Base-by-base conservation (phyloP, 177 flowering plant species). In the Tripterygium wilfordii region DNA sequence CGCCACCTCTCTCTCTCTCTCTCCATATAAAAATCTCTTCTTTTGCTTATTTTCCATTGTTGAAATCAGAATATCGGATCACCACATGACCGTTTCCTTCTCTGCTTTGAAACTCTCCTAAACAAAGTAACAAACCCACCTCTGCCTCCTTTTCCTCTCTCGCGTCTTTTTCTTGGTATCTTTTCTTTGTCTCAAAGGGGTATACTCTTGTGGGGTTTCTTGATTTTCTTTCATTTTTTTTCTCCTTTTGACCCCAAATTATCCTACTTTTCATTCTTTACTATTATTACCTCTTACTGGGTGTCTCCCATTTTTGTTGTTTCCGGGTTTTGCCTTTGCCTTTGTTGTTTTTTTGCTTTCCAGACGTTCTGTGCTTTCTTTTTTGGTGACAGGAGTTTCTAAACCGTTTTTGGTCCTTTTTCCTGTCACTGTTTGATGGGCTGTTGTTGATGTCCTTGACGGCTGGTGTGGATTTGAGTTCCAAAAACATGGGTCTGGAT, bases 401-500 rank as follows among this genome's bases (percentile, higher is more conserved):
- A n/a, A n/a, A 16, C 13, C 39, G 18, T 35, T 3, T 27, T 17
- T 10, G 18, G 40, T 20, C n/a, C n/a, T n/a, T n/a, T n/a, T n/a
- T n/a, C n/a, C n/a, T n/a, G n/a, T n/a, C n/a, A n/a, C n/a, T 18
- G 15, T n/a, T 56, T 31, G 51, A 57, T 51, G 53, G 44, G 33
- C 36, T 61, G 45, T 68, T n/a, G n/a, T n/a, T 75, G 60, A 71
- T 69, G 74, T 70, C 73, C 60, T 60, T 69, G 73, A 74, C 53
- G 42, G 46, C 67, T 64, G 68, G 67, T 42, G 58, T 51, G 41
- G 74, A 21, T 60, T 67, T 67, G 23, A 64, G 55, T 48, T 61
- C 67, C 51, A 61, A 67, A 51, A 64, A 8, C 46, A 67, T 79
- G 85, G 85, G 82, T 5, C 57, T 68, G 48, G 77, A 77, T 30